A percentile compares a stretch with the other conserved stretches of the same genome.
Evolutionary conservation across 768 basidiomycete species (phyloP).

Genomic region (Pulveroboletus ravenelii): DNA sequence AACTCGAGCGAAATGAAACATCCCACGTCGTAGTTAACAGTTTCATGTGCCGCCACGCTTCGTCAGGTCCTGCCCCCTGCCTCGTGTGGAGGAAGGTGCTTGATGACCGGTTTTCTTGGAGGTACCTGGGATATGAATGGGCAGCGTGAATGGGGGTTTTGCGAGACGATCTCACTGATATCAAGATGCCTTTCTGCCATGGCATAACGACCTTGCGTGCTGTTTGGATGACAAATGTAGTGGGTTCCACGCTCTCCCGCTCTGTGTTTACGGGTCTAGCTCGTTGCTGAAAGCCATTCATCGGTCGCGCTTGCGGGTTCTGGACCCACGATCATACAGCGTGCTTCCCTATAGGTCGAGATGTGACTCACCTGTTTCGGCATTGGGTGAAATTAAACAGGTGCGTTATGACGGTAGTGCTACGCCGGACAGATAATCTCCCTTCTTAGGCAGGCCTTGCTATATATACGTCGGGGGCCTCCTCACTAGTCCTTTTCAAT

Average conservation of each 20-base stretch:
- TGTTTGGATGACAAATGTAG: slow-evolving; percentile 22
- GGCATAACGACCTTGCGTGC: slow-evolving; percentile 18
- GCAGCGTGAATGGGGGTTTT: slow-evolving; percentile 1
- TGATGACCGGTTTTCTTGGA: slow-evolving; percentile 12
- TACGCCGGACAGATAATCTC: slow-evolving; percentile 12
- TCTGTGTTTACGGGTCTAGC: slow-evolving; percentile 2
- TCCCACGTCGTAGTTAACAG: slow-evolving; percentile 7
- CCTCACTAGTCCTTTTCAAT: background rate
- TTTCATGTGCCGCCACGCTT: slow-evolving; percentile 6
- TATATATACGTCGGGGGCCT: slow-evolving; percentile 15
- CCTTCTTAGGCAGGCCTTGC: background rate
- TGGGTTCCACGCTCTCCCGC: slow-evolving; percentile 6
- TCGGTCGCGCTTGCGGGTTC: slow-evolving; percentile 12
- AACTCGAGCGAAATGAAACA: slow-evolving; percentile 5
- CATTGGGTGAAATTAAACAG: slow-evolving; percentile 24
- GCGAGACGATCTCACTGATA: slow-evolving; percentile 14
- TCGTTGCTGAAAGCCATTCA: slow-evolving; percentile 11
- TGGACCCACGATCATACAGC: slow-evolving; percentile 22
- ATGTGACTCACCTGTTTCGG: slow-evolving; percentile 16
- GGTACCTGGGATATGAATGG: slow-evolving; percentile 21
- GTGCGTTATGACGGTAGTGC: slow-evolving; percentile 18
- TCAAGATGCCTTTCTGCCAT: slow-evolving; percentile 18
- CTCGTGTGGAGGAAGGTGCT: slow-evolving; percentile 17
- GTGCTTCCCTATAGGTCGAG: slow-evolving; percentile 18
- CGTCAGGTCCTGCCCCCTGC: slow-evolving; percentile 10